Evolutionary conservation across 1,284 basidiomycete genomes (phyloP).

Genomic region (Vanrija sp.): DNA sequence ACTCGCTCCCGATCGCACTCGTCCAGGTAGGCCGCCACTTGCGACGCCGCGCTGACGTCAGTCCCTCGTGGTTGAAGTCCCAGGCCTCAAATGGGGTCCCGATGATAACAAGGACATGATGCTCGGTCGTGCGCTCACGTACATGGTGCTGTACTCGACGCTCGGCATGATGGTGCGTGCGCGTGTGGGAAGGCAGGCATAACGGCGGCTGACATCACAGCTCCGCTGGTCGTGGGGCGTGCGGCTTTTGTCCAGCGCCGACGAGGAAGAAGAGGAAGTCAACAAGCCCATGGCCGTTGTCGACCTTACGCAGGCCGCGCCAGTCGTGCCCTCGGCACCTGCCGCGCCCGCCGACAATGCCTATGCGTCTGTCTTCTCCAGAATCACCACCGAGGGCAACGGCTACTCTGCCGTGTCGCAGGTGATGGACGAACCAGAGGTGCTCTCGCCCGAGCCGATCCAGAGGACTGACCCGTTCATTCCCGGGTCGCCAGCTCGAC

Average conservation of each 20-base stretch:
- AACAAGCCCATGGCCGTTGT: background rate
- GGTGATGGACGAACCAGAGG: slow-evolving; percentile 2
- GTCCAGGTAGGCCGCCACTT: slow-evolving; percentile 31
- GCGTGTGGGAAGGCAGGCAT: background rate
- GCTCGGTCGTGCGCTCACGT: slow-evolving; percentile 87
- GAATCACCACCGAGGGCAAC: too few species aligned
- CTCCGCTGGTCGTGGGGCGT: slow-evolving; percentile 89
- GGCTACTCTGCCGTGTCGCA: background rate
- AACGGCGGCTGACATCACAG: slow-evolving; percentile 44
- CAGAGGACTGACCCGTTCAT: slow-evolving; percentile 38
- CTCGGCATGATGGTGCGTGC: slow-evolving; percentile 80
- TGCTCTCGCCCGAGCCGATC: slow-evolving; percentile 30
- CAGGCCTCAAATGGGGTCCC: slow-evolving; percentile 72
- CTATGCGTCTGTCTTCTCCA: background rate
- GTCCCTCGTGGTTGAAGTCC: slow-evolving; percentile 78
- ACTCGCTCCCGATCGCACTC: slow-evolving; percentile 87
- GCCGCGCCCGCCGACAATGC: background rate
- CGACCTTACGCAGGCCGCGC: background rate
- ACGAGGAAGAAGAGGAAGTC: slow-evolving; percentile 36
- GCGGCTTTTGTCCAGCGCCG: slow-evolving; percentile 66
- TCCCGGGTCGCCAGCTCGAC: background rate
- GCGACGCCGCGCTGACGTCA: slow-evolving; percentile 55
- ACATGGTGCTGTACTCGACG: slow-evolving; percentile 87
- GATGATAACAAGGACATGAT: slow-evolving; percentile 80
- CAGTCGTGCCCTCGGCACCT: too few species aligned